Percentiles rank a stretch among this genome's conserved stretches.
phyloP scores from a whole-genome alignment of 2,329 filamentous ascomycete species.

The Trichoderma sp. region DNA sequence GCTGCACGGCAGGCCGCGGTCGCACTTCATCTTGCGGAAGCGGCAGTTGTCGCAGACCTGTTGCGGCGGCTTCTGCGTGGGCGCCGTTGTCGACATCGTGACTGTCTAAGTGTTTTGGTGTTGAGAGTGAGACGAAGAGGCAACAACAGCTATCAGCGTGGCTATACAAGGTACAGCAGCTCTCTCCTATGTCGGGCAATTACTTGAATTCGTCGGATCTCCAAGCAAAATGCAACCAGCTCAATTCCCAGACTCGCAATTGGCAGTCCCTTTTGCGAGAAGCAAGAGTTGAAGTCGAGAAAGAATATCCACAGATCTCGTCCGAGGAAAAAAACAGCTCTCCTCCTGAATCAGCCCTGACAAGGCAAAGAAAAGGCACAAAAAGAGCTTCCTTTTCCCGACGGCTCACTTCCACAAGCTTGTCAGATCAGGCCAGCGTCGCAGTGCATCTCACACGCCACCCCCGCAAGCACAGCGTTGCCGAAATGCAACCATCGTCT shows the following conservation, averaged over 20 bases:
- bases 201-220: not conserved
- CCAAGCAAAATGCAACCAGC: not conserved
- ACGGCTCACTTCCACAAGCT: slow-evolving; percentile 6
- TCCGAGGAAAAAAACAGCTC: no score
- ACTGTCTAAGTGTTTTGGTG: no score
- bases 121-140: not conserved
- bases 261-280: not conserved
- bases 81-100: slow-evolving; percentile 6
- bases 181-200: not conserved
- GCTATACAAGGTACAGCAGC: not conserved
- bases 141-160: not conserved
- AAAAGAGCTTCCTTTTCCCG: slow-evolving; percentile 7
- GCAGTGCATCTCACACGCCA: slow-evolving; percentile 6
- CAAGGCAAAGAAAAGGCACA: not conserved
- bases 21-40: slow-evolving; percentile 40
- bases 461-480: slow-evolving; percentile 4
- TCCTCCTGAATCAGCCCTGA: not conserved
- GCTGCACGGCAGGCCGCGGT: slow-evolving; percentile 36
- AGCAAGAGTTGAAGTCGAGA: not conserved
- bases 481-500: not conserved
- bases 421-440: not conserved
- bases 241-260: not conserved
- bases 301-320: not conserved
- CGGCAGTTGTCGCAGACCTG: slow-evolving; percentile 38
- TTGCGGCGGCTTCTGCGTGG: slow-evolving; percentile 6